Evolutionary conservation across 2,329 filamentous ascomycete genomes (phyloP), one percentile per base, ranked within the genome.

Genomic region (Aureobasidium sp.): DNA sequence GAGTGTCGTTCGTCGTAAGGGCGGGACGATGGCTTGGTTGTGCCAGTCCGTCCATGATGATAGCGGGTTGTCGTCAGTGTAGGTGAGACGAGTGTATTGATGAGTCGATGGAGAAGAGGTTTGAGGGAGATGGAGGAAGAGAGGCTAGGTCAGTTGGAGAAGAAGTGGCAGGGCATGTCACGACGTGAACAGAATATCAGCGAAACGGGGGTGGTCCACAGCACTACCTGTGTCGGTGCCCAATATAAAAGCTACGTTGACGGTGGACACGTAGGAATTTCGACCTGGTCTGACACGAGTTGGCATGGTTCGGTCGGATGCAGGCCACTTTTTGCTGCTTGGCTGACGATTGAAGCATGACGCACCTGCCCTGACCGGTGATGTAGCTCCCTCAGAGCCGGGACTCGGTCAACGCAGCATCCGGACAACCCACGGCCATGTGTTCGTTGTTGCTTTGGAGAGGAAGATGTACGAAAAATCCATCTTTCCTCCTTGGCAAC

Each of bases 1-100:
- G 57, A 8, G 67, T 70, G 42, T 69, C 67, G 24, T 66, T 61
- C 19, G 63, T 61, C 47, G 59, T 49, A 39, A 66, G 42, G 5
- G 49, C 29, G 33, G 67, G 66, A 31, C 66, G 66, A 52, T 45
- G 44, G 17, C 19, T 44, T 39, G 9, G 12, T 44, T 17, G 27
- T 15, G 47, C 57, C 27, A 35, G 12, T 33, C 37, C 37, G 37
- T 50, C 45, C 57, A 60, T 60, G 35, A 15, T 44, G 44, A 42
- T 39, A n/a, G 15, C 19, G 24, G 40, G 24, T 40, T 14, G 50
- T 39, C 50, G 50, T 54, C 50, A 54, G 17, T 8, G 14, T 47
- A 49, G 44, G 17, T 40, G 17, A 39, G 31, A 37, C 14, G 44
- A 15, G 9, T 17, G 7, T 47, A 37, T 37, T 24, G 54, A 37